Base-by-base conservation (phyloP, 2,329 filamentous ascomycete genomes). In the Arachnopeziza araneosa region DNA sequence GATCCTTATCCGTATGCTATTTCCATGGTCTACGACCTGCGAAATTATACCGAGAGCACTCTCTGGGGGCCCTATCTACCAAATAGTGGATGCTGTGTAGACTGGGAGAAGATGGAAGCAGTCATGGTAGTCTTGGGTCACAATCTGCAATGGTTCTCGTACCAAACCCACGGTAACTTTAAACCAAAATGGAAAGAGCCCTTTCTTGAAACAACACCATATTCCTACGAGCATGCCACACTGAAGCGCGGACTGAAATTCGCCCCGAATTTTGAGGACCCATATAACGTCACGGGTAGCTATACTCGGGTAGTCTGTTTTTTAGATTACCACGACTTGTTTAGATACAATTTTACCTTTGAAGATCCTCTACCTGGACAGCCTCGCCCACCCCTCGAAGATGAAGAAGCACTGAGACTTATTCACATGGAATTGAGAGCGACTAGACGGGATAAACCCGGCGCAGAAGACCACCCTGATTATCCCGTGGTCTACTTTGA, bases 51-150 rank as follows among this genome's bases (percentile, higher is more conserved):
- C 0, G 71, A 75, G 1, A 71, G 73, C 24, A 87, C 81, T 1
- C 71, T 78, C 44, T 93, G 89, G 89, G 90, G 90, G 0, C 90
- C 90, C 0, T 93, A 90, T 67, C 75, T 81, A 68, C 76, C 82
- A 55, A 88, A 92, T 68, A 83, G 81, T 1, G 80, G 77, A 1
- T 79, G 79, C 56, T 73, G 74, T 5, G 86, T 90, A 0, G 89
- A 93, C 72, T 93, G 90, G 90, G 88, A 93, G 73, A 90, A 89
- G 75, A 75, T 92, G 12, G 89, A 93, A 73, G 85, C 87, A 9
- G 82, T 91, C 57, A 83, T 91, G 78, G 77, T 92, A 2, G 83
- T 88, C 1, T 73, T 93, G 2, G 82, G 81, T 2, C 79, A 82
- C 69, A 91, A 91, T 69, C 77, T 89, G 56, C 73, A 76, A 49